Conservation (phyloP, 495 filamentous ascomycete genomes). For the Neurospora intermedia region DNA sequence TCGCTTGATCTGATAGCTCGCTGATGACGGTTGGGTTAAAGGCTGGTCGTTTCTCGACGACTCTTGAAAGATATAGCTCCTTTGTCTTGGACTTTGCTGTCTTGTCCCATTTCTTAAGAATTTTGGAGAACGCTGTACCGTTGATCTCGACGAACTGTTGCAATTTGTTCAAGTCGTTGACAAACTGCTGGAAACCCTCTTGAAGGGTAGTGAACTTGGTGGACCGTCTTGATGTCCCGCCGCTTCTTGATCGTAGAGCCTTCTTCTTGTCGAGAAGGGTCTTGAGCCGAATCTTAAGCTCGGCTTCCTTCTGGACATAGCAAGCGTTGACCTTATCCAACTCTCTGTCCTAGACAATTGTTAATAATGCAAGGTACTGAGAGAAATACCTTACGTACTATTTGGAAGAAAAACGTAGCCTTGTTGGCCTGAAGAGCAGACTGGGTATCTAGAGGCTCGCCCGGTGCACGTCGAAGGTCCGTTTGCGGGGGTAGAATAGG, state of each 20-base stretch:
- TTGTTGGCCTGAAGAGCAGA: slow-evolving; percentile 91
- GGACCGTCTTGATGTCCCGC: slow-evolving; percentile 67
- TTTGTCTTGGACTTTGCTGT: slow-evolving; percentile 98
- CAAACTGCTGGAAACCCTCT: slow-evolving; percentile 94
- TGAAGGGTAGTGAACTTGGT: slow-evolving; percentile 87
- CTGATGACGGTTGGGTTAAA: slow-evolving; percentile 96
- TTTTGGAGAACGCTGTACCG: slow-evolving; percentile 94
- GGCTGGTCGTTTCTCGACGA: slow-evolving; percentile 94
- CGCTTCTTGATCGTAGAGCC: slow-evolving; percentile 65
- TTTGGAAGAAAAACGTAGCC: slow-evolving; percentile 95
- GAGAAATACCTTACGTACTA: slow-evolving; percentile 45
- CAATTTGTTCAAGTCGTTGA: slow-evolving; percentile 89
- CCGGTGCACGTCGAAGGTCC: slow-evolving; percentile 39
- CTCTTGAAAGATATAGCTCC: slow-evolving; percentile 88
- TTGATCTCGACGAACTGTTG: slow-evolving; percentile 99
- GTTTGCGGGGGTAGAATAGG: slow-evolving; percentile 69
- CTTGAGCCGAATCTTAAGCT: slow-evolving; percentile 88
- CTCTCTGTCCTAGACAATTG: slow-evolving; percentile 68
- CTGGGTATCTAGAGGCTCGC: slow-evolving; percentile 55
- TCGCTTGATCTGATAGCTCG: slow-evolving; percentile 91
- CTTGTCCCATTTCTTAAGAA: slow-evolving; percentile 99
- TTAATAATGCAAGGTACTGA: slow-evolving; percentile 10
- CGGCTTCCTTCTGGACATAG: slow-evolving; percentile 95
- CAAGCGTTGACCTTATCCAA: slow-evolving; percentile 97
- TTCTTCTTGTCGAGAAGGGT: slow-evolving; percentile 92